phyloP scores from a whole-genome alignment of 2,329 filamentous ascomycete species.

The Neonectria punicea region DNA sequence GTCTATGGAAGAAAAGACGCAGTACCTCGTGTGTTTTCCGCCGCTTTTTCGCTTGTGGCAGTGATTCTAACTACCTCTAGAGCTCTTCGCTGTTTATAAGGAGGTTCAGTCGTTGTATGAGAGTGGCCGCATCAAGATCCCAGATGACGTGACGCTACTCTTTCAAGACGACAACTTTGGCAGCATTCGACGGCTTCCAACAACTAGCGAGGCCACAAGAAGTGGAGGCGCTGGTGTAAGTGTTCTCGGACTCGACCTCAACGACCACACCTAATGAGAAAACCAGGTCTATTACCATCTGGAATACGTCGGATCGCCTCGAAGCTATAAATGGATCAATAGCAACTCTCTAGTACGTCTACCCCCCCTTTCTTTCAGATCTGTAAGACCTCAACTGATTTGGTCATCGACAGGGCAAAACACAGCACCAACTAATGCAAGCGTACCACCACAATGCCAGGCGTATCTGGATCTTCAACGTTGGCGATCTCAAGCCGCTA shows the following conservation, averaged over 20 bases:
- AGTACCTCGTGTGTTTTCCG: constrained; percentile 49
- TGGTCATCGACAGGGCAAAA: constrained; percentile 44
- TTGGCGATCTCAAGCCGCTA: constrained; percentile 69
- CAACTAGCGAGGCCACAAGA: constrained; percentile 62
- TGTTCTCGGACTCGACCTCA: not conserved
- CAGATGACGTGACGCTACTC: constrained; percentile 68
- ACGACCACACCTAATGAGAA: no score
- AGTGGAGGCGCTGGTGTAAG: constrained; percentile 66
- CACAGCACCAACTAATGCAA: constrained; percentile 64
- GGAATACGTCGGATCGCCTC: constrained; percentile 50
- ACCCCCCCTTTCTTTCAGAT: constrained; percentile 43
- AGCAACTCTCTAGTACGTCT: constrained; percentile 64
- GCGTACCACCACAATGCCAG: constrained; percentile 60
- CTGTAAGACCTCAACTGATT: not conserved
- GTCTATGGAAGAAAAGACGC: constrained; percentile 59
- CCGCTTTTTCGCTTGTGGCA: no score
- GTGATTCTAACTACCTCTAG: constrained; percentile 42
- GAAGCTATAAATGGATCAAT: constrained; percentile 60
- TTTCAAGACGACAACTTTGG: constrained; percentile 72
- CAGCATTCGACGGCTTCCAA: constrained; percentile 65
- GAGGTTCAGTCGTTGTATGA: constrained; percentile 70
- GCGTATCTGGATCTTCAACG: constrained; percentile 71
- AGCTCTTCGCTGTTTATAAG: constrained; percentile 72
- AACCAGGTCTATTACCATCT: constrained; percentile 60
- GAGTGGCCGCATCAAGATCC: constrained; percentile 61